These are phyloP conservation scores for Globisporangium carolinianum DNA, from an alignment of 352 stramenopile species.

Conservation along the genomic window DNA sequence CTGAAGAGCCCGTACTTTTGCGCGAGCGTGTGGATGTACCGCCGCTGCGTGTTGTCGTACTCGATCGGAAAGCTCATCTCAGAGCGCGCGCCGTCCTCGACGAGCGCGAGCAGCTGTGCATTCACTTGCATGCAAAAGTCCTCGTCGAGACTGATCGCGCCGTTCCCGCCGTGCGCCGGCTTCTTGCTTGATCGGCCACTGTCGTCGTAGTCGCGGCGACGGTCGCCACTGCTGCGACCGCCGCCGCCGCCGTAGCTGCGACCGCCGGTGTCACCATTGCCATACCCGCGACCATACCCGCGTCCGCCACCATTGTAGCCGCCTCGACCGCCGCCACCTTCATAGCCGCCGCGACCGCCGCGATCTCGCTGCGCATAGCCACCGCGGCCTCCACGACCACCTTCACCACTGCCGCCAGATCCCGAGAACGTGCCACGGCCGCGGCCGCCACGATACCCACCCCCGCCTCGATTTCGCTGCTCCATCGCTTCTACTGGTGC, in stretches of 20 bases:
- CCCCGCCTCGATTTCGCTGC: no score
- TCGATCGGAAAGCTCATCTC: constrained; percentile 65
- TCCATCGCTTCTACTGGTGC: no score
- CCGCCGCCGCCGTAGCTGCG: neutral
- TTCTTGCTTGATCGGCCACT: constrained; percentile 4
- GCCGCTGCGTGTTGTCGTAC: constrained; percentile 70
- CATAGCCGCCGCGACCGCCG: constrained; percentile 1
- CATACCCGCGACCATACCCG: neutral
- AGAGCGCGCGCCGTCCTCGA: constrained; percentile 43
- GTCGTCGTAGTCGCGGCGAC: constrained; percentile 7
- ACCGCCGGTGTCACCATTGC: neutral
- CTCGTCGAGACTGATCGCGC: constrained; percentile 46
- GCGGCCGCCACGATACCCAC: neutral
- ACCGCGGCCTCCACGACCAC: constrained; percentile 6
- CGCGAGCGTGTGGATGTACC: constrained; percentile 77
- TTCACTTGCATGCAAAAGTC: constrained; percentile 68
- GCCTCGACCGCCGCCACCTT: constrained; percentile 4
- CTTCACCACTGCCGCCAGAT: neutral
- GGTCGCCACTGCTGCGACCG: neutral
- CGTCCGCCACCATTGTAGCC: neutral
- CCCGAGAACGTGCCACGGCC: neutral
- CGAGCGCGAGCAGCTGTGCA: constrained; percentile 46
- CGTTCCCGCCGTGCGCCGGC: constrained; percentile 3
- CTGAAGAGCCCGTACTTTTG: constrained; percentile 78
- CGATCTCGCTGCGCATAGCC: constrained; percentile 6